Percentiles rank a stretch among this genome's conserved stretches.
Evolutionary conservation across 139 green algal genomes (phyloP).

Genomic region (Marvania coccoides): DNA sequence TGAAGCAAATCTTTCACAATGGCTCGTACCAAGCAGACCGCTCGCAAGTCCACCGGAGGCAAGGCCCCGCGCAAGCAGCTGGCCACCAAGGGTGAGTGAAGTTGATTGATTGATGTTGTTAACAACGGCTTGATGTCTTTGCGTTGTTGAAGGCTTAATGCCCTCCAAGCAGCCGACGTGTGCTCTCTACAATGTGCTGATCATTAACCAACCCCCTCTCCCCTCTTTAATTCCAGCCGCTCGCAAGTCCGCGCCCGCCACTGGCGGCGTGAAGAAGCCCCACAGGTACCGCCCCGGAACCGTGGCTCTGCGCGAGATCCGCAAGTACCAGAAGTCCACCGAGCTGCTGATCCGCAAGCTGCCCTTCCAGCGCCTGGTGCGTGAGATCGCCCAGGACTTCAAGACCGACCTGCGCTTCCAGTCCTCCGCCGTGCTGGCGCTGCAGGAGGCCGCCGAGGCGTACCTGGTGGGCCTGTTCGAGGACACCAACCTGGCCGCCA

Average conservation of each 20-base stretch:
- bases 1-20: no score
- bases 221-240: constrained; percentile 56
- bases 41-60: constrained; percentile 80
- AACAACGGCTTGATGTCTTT: no score
- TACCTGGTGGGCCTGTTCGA: constrained; percentile 98
- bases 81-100: constrained; percentile 64
- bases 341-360: constrained; percentile 95
- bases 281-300: constrained; percentile 85
- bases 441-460: constrained; percentile 95
- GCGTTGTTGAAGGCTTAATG: no score
- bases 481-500: constrained; percentile 95
- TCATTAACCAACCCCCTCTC: not conserved
- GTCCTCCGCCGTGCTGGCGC: constrained; percentile 81
- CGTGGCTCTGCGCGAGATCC: constrained; percentile 86
- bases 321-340: constrained; percentile 92
- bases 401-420: constrained; percentile 99
- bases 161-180: no score
- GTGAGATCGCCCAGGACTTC: constrained; percentile 99
- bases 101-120: no score
- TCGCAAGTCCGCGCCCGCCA: constrained; percentile 84
- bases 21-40: constrained; percentile 97
- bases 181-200: no score
- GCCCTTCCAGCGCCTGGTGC: constrained; percentile 93
- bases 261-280: constrained; percentile 85
- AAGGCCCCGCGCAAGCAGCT: constrained; percentile 89